Base-by-base conservation (phyloP, 208 protist genomes). In the Trypanosoma conorhini region DNA sequence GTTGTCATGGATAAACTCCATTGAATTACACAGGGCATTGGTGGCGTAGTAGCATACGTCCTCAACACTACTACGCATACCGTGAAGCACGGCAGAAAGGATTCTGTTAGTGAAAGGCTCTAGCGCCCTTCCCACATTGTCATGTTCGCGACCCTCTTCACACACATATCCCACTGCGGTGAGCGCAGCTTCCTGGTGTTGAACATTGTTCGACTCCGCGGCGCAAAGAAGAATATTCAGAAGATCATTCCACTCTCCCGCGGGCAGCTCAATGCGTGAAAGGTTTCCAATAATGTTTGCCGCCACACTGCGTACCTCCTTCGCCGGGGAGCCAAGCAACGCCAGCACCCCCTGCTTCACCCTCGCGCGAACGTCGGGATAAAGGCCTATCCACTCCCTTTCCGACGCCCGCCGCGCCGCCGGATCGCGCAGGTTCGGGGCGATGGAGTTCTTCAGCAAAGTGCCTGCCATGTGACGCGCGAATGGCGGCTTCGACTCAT, bases 131-230 rank as follows among this genome's bases (percentile, higher is more conserved):
- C 89, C 85, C 51, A 95, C 71, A 19, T 79, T 76, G 22, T 89
- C 79, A 74, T 86, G 74, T 64, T 93, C 80, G 69, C 83, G 83
- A 24, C 95, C 90, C 56, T 98, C 97, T 72, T 99, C 97, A 80
- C 98, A 99, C 33, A 99, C 84, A 82, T 99, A 99, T 21, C 98
- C 98, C 38, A 99, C 83, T 24, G 96, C 77, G 35, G 96, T 92
- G 21, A 99, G 93, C 15, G 95, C 91, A n/a, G 95, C 83, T 76
- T 98, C 88, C 74, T 98, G 94, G 71, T 97, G 81, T 42, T 89
- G 68, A 48, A 82, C 80, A 61, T 86, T 80, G 22, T 54, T 58
- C 9, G 74, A 80, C 48, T 71, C 9, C 15, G 77, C 82, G 24
- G 92, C 97, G 17, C 74, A 52, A 24, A 98, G 67, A 3, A 99